Evolutionary conservation across 169 alveolate species (phyloP).

Genomic region (Gregarina niphandrodes): DNA sequence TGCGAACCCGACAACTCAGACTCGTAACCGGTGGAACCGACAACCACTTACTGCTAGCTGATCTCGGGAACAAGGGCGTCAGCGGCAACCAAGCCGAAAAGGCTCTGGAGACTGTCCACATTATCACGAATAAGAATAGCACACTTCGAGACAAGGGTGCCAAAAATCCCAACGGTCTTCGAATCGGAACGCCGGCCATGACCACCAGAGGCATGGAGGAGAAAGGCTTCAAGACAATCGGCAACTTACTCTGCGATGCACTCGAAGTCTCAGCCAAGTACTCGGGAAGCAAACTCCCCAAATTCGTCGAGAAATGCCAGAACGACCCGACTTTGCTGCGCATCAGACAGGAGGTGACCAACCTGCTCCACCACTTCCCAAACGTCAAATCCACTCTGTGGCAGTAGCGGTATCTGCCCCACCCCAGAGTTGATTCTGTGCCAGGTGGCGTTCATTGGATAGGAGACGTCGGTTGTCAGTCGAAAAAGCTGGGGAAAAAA

Average conservation of each 20-base stretch:
- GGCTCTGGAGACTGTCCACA: too few species aligned
- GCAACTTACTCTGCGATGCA: slow-evolving; percentile 22
- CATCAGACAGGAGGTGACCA: too few species aligned
- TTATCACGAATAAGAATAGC: slow-evolving; percentile 14
- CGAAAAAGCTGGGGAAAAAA: too few species aligned
- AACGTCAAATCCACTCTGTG: too few species aligned
- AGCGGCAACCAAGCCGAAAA: slow-evolving; percentile 47
- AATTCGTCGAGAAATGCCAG: not conserved
- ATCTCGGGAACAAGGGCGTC: slow-evolving; percentile 46
- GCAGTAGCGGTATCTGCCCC: too few species aligned
- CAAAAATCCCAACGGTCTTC: slow-evolving; percentile 60
- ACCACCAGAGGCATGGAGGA: slow-evolving; percentile 66
- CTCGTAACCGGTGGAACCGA: slow-evolving; percentile 63
- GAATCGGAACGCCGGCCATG: slow-evolving; percentile 79
- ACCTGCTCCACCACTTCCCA: too few species aligned
- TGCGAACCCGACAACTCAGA: slow-evolving; percentile 12
- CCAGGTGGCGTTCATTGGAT: too few species aligned
- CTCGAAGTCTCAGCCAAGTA: not conserved
- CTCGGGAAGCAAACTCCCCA: not conserved
- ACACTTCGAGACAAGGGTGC: slow-evolving; percentile 38
- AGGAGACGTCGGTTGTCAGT: too few species aligned
- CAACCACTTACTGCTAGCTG: slow-evolving; percentile 61
- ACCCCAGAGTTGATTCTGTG: too few species aligned
- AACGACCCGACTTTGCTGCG: too few species aligned
- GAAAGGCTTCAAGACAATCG: slow-evolving; percentile 34